A percentile compares a stretch with the other conserved stretches of the same genome.
Evolutionary conservation across 2,329 filamentous ascomycete species (phyloP).

Genomic region (Nigrograna mackinnonii): DNA sequence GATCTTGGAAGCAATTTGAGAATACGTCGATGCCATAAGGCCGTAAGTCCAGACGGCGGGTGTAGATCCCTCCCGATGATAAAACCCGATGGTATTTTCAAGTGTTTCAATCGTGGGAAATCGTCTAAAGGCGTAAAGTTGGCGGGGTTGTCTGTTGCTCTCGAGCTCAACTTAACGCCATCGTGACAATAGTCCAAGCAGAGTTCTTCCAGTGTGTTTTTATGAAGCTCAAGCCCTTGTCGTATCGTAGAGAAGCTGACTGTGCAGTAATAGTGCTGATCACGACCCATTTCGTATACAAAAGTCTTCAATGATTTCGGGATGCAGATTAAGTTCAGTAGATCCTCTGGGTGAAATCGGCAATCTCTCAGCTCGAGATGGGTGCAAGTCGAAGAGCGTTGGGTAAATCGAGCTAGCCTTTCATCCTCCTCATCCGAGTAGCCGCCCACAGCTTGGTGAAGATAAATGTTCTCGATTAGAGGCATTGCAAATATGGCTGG

Average conservation of each 20-base stretch:
- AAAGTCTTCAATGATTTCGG: neutral
- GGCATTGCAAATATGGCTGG: constrained; percentile 1
- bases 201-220: neutral
- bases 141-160: neutral
- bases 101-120: neutral
- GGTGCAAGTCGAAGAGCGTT: constrained; percentile 1
- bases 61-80: constrained; percentile 1
- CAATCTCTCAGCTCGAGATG: constrained; percentile 2
- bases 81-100: constrained; percentile 1
- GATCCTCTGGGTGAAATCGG: neutral
- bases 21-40: neutral
- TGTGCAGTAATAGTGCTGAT: neutral
- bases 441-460: neutral
- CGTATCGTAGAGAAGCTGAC: constrained; percentile 1
- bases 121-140: neutral
- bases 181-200: constrained; percentile 1
- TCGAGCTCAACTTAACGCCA: neutral
- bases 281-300: neutral
- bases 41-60: neutral
- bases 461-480: neutral
- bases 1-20: neutral
- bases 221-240: neutral
- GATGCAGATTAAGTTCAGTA: neutral
- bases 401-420: neutral
- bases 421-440: neutral